A percentile compares a stretch with the other conserved stretches of the same genome.
phyloP scores from a whole-genome alignment of 176 grass and related monocot genomes.

The Urochloa ruziziensis region DNA sequence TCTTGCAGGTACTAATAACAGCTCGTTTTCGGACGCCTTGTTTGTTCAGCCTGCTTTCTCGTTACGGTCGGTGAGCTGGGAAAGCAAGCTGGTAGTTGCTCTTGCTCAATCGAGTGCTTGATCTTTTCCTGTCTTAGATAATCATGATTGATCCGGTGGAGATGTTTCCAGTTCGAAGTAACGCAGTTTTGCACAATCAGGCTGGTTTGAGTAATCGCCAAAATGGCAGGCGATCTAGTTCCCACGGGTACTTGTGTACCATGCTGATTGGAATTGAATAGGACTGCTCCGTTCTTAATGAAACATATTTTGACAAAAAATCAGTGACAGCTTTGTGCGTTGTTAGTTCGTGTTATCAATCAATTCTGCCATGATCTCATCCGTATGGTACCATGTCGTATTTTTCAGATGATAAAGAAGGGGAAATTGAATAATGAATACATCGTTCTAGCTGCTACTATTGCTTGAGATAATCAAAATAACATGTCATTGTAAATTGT shows the following conservation, averaged over 20 bases:
- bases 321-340: slow-evolving; percentile 16
- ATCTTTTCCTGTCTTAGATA: neutral
- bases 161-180: slow-evolving; percentile 14
- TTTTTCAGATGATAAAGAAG: too few relatives aligned
- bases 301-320: slow-evolving; percentile 26
- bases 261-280: slow-evolving; percentile 8
- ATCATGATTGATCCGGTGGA: slow-evolving; percentile 23
- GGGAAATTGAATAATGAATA: too few relatives aligned
- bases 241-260: neutral
- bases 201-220: slow-evolving; percentile 1
- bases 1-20: slow-evolving; percentile 74
- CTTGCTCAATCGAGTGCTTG: neutral
- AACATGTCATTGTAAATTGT: slow-evolving; percentile 32
- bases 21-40: neutral
- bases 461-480: slow-evolving; percentile 26
- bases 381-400: slow-evolving; percentile 24
- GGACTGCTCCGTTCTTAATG: neutral
- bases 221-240: slow-evolving; percentile 21
- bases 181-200: neutral
- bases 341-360: slow-evolving; percentile 25
- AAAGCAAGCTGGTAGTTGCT: neutral
- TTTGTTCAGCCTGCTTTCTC: neutral
- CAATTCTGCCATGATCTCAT: slow-evolving; percentile 35
- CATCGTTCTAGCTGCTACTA: neutral
- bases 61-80: neutral